A percentile compares a stretch with the other conserved stretches of the same genome.
phyloP scores from a whole-genome alignment of 805 yeast species.

The Aciculoconidium aculeatum region DNA sequence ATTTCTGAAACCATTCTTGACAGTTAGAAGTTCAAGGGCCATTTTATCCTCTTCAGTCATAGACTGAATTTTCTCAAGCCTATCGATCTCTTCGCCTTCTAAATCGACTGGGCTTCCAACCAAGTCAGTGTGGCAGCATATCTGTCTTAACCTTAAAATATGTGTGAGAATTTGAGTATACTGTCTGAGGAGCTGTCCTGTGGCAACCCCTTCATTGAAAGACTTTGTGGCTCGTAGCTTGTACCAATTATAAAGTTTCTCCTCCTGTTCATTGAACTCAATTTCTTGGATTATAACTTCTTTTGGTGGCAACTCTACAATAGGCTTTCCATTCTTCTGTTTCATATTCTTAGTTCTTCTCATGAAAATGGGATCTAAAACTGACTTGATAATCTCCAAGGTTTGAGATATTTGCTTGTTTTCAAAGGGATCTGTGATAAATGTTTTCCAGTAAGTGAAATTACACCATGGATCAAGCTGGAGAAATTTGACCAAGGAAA shows the following conservation, averaged over 20 bases:
- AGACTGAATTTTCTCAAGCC: too few species aligned
- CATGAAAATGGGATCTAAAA: slow-evolving; percentile 74
- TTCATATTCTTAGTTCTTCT: slow-evolving; percentile 86
- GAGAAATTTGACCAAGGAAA: slow-evolving; percentile 67
- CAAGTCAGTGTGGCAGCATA: slow-evolving; percentile 78
- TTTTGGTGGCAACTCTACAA: slow-evolving; percentile 74
- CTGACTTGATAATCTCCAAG: slow-evolving; percentile 75
- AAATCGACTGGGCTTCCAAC: slow-evolving; percentile 48
- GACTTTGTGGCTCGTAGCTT: slow-evolving; percentile 60
- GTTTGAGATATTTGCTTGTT: slow-evolving; percentile 66
- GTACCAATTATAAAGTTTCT: slow-evolving; percentile 59
- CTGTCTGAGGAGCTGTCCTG: slow-evolving; percentile 64
- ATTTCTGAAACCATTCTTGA: slow-evolving; percentile 14
- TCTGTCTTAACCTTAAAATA: slow-evolving; percentile 76
- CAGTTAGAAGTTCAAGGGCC: slow-evolving; percentile 2
- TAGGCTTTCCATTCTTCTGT: slow-evolving; percentile 61
- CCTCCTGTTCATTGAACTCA: slow-evolving; percentile 61
- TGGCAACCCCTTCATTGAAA: slow-evolving; percentile 50
- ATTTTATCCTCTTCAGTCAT: slow-evolving; percentile 2
- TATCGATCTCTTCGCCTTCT: slow-evolving; percentile 36
- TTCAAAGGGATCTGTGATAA: slow-evolving; percentile 79
- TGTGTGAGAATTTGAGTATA: slow-evolving; percentile 80
- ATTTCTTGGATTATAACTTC: slow-evolving; percentile 65
- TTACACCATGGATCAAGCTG: slow-evolving; percentile 87
- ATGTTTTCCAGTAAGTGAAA: slow-evolving; percentile 80